Evolutionary conservation across 208 protist species (phyloP).

Genomic region (Acanthamoeba quina): DNA sequence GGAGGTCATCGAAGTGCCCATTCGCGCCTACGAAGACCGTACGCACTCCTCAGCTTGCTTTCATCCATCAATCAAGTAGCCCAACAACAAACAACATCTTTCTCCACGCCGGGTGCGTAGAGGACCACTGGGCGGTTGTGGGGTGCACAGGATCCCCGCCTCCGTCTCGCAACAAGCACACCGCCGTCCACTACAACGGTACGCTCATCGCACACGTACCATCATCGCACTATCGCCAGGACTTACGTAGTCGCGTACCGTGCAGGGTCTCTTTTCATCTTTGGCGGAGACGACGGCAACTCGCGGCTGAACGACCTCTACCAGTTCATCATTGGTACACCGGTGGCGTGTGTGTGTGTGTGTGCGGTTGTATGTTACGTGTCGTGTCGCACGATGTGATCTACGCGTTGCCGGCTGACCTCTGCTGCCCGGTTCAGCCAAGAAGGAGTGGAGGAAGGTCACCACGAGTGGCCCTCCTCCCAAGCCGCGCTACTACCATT

Average conservation of each 20-base stretch:
- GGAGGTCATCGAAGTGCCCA: no score
- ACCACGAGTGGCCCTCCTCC: neutral
- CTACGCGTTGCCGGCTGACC: no score
- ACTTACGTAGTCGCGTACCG: no score
- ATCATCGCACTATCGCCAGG: no score
- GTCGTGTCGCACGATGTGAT: no score
- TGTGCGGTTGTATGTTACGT: no score
- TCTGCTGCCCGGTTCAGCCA: neutral
- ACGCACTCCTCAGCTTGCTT: no score
- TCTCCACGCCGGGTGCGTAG: neutral
- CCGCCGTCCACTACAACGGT: slow-evolving; percentile 11
- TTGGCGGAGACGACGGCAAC: slow-evolving; percentile 74
- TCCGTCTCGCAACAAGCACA: neutral
- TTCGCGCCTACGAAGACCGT: no score
- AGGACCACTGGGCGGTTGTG: neutral
- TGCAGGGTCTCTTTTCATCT: slow-evolving; percentile 43
- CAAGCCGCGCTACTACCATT: slow-evolving; percentile 70
- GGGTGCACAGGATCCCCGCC: neutral
- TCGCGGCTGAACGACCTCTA: slow-evolving; percentile 7
- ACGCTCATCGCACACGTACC: neutral
- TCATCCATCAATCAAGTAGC: no score
- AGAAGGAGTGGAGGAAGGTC: slow-evolving; percentile 23
- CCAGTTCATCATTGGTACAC: neutral
- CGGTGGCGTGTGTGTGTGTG: no score
- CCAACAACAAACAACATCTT: no score